Percentiles rank a stretch among this genome's conserved stretches.
Conservation (phyloP, 805 yeast genomes). For the Sugiyamaella qingdaonensis region DNA sequence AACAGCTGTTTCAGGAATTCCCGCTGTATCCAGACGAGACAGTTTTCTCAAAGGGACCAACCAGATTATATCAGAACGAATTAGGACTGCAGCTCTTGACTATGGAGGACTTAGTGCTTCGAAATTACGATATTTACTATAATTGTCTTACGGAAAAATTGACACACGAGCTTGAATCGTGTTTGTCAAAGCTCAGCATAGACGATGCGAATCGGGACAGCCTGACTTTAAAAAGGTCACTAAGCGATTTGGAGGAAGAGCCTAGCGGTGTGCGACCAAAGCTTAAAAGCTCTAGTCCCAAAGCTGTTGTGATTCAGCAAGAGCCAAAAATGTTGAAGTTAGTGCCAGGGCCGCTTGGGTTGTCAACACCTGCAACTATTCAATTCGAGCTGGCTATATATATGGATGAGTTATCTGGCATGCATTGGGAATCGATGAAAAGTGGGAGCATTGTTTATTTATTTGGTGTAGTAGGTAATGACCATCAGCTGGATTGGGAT, state of each 20-base stretch:
- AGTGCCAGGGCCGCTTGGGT: not conserved
- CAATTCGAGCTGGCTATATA: not conserved
- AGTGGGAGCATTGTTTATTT: conserved; percentile 26
- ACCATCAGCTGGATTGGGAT: not conserved
- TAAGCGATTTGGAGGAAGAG: not conserved
- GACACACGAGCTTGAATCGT: not conserved
- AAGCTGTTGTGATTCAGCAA: not conserved
- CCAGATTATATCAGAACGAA: conserved; percentile 4
- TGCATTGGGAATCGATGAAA: conserved; percentile 27
- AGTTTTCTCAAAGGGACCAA: not conserved
- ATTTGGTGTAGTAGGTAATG: not conserved
- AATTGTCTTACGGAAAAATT: conserved; percentile 22
- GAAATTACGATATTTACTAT: conserved; percentile 11
- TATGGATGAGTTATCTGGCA: not conserved
- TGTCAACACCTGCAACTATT: not conserved
- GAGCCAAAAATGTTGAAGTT: not conserved
- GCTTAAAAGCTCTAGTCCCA: not conserved
- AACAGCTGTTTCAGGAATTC: conserved; percentile 1
- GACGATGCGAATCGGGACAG: not conserved
- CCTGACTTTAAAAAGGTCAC: not conserved
- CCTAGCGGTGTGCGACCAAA: not conserved
- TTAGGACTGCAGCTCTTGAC: conserved; percentile 30
- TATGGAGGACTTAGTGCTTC: conserved; percentile 28
- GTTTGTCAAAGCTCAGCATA: not conserved
- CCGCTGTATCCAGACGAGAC: conserved; percentile 14